Evolutionary conservation across 768 basidiomycete genomes (phyloP).

Genomic region (Melanogaster broomeanus): DNA sequence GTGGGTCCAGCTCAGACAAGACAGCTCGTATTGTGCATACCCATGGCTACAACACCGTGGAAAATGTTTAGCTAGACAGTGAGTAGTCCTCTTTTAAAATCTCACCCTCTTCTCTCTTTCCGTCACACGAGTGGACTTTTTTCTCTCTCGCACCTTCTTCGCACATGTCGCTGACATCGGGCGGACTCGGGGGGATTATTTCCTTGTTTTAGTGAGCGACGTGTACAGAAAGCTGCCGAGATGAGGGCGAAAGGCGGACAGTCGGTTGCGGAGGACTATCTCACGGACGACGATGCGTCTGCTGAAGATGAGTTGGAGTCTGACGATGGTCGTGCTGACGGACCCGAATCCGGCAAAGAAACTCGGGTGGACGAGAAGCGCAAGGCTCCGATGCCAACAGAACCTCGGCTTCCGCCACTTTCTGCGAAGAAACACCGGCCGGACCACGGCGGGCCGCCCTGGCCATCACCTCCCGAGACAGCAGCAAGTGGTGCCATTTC

Average conservation of each 20-base stretch:
- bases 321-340: constrained; percentile 32
- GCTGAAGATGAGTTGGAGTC: constrained; percentile 39
- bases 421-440: constrained; percentile 27
- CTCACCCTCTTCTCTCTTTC: background rate
- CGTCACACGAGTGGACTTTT: constrained; percentile 10
- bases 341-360: constrained; percentile 15
- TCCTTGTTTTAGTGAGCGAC: constrained; percentile 47
- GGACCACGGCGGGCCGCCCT: constrained; percentile 17
- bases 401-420: constrained; percentile 15
- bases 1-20: constrained; percentile 82
- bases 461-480: constrained; percentile 21
- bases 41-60: constrained; percentile 80
- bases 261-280: constrained; percentile 24
- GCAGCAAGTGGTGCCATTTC: constrained; percentile 3
- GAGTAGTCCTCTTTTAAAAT: constrained; percentile 30
- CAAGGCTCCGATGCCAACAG: constrained; percentile 20
- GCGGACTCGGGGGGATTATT: background rate
- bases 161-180: constrained; percentile 2
- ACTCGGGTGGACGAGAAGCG: constrained; percentile 24
- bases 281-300: constrained; percentile 32
- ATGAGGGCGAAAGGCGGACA: constrained; percentile 39
- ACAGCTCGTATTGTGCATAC: constrained; percentile 77
- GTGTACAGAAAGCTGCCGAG: constrained; percentile 57
- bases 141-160: constrained; percentile 1
- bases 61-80: constrained; percentile 76